These are phyloP conservation scores for Lentinula sp. DNA, from an alignment of 768 basidiomycete species.

Conservation along the genomic window DNA sequence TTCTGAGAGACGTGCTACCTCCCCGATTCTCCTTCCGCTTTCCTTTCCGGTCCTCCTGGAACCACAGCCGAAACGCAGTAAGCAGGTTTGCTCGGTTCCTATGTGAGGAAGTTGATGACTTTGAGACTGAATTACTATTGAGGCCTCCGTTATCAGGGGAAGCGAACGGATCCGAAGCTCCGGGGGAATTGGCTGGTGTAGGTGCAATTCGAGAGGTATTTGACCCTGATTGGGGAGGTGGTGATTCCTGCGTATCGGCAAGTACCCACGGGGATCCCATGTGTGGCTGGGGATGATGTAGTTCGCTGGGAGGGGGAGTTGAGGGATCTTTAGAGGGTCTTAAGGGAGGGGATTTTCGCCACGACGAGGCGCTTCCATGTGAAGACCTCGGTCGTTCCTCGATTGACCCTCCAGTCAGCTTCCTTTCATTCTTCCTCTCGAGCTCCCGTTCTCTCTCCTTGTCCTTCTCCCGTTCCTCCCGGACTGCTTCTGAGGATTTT, in stretches of 20 bases:
- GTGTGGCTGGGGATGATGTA: slow-evolving; percentile 25
- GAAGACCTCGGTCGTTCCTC: slow-evolving; percentile 62
- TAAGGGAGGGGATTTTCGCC: slow-evolving; percentile 64
- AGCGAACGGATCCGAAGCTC: slow-evolving; percentile 37
- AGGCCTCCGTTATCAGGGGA: slow-evolving; percentile 38
- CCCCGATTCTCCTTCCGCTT: slow-evolving; percentile 60
- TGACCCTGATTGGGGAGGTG: slow-evolving; percentile 19
- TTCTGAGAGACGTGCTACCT: slow-evolving; percentile 15
- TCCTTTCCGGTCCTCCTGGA: slow-evolving; percentile 85
- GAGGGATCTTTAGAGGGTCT: slow-evolving; percentile 48
- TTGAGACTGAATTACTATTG: slow-evolving; percentile 13
- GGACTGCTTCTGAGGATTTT: slow-evolving; percentile 71
- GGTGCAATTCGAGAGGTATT: slow-evolving; percentile 20
- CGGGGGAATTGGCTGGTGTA: slow-evolving; percentile 49
- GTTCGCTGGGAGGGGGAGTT: slow-evolving; percentile 45
- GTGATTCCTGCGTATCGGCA: slow-evolving; percentile 36
- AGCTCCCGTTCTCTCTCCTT: slow-evolving; percentile 38
- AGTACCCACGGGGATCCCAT: slow-evolving; percentile 75
- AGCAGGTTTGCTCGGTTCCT: slow-evolving; percentile 77
- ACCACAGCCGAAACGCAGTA: slow-evolving; percentile 85
- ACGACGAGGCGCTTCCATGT: slow-evolving; percentile 58
- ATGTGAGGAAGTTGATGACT: slow-evolving; percentile 23
- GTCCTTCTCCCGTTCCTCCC: slow-evolving; percentile 48
- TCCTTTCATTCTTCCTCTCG: slow-evolving; percentile 37
- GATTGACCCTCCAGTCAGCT: slow-evolving; percentile 24